Evolutionary conservation across 768 basidiomycete genomes (phyloP), one percentile per base, ranked within the genome.

Genomic region (Pholiota conissans): DNA sequence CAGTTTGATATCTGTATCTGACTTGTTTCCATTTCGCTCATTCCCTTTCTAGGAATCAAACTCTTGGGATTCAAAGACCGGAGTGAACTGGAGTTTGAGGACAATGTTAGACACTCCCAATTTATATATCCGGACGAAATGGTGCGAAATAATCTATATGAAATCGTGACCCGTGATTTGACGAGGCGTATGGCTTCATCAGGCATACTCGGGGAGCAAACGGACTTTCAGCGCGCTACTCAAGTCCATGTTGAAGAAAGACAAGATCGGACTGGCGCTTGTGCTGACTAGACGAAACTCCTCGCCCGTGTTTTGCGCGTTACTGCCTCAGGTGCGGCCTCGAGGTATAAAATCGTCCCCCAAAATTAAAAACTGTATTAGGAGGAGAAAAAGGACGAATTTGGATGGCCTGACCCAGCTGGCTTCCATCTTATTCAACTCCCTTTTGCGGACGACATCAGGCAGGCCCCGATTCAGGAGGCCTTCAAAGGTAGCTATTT

Each of bases 381-480:
- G 87, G 86, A 81, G 56, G 93, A 97, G 69, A 82, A 80, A 47
- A 62, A 74, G 30, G 86, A 89, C 64, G 84, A 86, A 29, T 81
- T 79, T 9, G 92, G 91, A 6, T 90, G 85, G 78, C 85, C 83
- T 51, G 87, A 90, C 39, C 93, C 97, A 30, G 85, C 91, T 1
- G 97, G 97, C 5, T 90, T 98, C 65, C 95, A 98, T 71, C 77
- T 98, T 50, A 89, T 98, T 57, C 89, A 90, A 14, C 70, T 98
- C n/a, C 95, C 96, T 0, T 99, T 91, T 69, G 90, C 91, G 3
- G 97, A 99, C 67, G 97, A 99, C 65, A 89, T 98, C 49, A 85
- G 97, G 48, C 78, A 80, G 18, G 90, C 90, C 5, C 87, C 90
- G 2, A 72, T 94, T 10, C 83, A 86, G 18, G 78, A 84, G 54